Conservation (phyloP, 2,329 filamentous ascomycete species). For the Diplodia corticola region DNA sequence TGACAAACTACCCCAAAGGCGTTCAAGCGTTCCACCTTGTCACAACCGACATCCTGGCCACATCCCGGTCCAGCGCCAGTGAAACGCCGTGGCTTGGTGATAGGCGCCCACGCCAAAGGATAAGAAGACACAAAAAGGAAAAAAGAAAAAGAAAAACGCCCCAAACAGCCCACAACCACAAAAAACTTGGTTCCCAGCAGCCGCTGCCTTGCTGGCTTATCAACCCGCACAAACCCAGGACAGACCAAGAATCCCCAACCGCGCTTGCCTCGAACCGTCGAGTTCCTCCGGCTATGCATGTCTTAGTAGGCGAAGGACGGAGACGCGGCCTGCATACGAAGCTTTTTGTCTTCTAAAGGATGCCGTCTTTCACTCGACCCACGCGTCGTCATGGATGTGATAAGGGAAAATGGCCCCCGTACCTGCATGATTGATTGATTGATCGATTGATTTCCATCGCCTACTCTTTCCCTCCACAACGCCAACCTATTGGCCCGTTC, state of each 20-base stretch:
- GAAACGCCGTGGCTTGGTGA: slow-evolving; percentile 15
- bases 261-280: neutral
- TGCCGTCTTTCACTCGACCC: neutral
- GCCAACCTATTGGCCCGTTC: neutral
- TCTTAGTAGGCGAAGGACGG: neutral
- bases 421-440: neutral
- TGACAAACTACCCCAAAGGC: too few relatives aligned
- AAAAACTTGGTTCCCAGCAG: neutral
- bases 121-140: neutral
- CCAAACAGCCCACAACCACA: neutral
- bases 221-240: neutral
- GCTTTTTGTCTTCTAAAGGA: neutral
- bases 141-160: neutral
- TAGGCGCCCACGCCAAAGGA: neutral
- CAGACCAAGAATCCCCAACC: neutral
- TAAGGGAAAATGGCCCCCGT: neutral
- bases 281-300: neutral
- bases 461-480: neutral
- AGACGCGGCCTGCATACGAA: neutral
- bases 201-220: neutral
- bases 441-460: neutral
- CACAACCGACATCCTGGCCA: neutral
- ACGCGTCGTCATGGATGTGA: neutral
- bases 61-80: neutral
- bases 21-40: neutral